phyloP scores from a whole-genome alignment of 371 early-diverging fungal genomes.

The Synchytrium microbalum region DNA sequence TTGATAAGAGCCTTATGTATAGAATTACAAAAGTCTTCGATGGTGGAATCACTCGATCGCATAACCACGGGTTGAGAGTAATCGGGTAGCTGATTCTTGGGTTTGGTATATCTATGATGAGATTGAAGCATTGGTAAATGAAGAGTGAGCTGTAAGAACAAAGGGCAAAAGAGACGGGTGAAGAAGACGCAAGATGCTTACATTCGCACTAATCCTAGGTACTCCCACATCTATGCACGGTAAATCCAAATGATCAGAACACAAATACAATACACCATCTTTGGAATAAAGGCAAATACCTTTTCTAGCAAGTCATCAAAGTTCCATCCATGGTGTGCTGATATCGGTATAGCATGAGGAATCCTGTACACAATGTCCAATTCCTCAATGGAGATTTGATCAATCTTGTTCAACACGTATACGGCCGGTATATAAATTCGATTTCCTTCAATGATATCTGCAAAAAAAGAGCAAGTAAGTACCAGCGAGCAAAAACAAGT shows the following conservation, averaged over 20 bases:
- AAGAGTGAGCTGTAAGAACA: conserved; percentile 11
- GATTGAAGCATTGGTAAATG: neutral
- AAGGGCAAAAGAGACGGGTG: conserved; percentile 5
- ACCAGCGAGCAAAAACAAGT: neutral
- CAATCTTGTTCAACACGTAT: conserved; percentile 97
- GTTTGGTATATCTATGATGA: conserved; percentile 26
- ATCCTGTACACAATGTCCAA: conserved; percentile 95
- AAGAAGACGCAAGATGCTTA: conserved; percentile 48
- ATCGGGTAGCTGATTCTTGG: conserved; percentile 96
- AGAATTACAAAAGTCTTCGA: conserved; percentile 96
- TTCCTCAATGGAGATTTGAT: conserved; percentile 94
- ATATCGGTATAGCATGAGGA: conserved; percentile 96
- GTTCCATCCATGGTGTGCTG: conserved; percentile 95
- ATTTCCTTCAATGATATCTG: conserved; percentile 86
- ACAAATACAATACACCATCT: neutral
- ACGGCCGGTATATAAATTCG: conserved; percentile 93
- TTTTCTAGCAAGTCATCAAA: conserved; percentile 96
- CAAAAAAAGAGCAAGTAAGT: neutral
- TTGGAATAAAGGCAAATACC: too few species aligned
- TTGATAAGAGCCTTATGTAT: conserved; percentile 95
- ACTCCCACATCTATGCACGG: conserved; percentile 69
- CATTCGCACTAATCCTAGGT: conserved; percentile 69
- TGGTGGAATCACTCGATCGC: conserved; percentile 57
- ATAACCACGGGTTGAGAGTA: conserved; percentile 96
- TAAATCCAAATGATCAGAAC: neutral